These are phyloP conservation scores for Eimeria praecox DNA, from an alignment of 169 alveolate genomes.

Conservation along the genomic window DNA sequence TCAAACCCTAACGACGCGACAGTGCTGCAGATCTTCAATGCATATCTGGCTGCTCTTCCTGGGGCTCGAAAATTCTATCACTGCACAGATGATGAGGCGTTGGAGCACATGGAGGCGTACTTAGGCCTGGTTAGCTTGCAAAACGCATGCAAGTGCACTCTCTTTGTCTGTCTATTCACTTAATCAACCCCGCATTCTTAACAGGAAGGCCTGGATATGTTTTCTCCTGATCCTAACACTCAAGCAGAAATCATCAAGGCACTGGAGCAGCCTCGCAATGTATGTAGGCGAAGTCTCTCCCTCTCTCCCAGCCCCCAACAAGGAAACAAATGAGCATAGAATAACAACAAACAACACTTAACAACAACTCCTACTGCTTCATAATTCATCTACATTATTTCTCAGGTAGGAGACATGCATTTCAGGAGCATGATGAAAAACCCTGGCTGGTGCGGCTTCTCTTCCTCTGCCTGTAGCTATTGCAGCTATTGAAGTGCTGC, in stretches of 20 bases:
- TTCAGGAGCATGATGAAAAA: slow-evolving; percentile 75
- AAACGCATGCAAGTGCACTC: too few species aligned
- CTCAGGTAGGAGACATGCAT: slow-evolving; percentile 72
- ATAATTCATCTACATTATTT: too few species aligned
- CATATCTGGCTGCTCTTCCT: slow-evolving; percentile 50
- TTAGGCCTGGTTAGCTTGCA: slow-evolving; percentile 66
- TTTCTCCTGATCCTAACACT: slow-evolving; percentile 63
- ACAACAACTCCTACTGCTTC: too few species aligned
- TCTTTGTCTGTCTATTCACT: background rate
- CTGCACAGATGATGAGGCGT: slow-evolving; percentile 79
- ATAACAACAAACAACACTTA: background rate
- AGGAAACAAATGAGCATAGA: background rate
- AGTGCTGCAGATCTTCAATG: slow-evolving; percentile 29
- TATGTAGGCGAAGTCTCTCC: too few species aligned
- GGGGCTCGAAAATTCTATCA: slow-evolving; percentile 52
- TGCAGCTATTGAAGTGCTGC: background rate
- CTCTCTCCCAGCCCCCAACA: too few species aligned
- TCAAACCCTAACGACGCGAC: slow-evolving; percentile 66
- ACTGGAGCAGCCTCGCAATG: slow-evolving; percentile 75
- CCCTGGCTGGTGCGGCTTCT: slow-evolving; percentile 60
- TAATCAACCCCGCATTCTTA: background rate
- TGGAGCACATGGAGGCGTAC: slow-evolving; percentile 63
- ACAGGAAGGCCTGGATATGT: slow-evolving; percentile 77
- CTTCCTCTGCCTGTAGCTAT: background rate
- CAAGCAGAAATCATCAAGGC: slow-evolving; percentile 69